phyloP scores from a whole-genome alignment of 129 eudicot species.

The Tagetes patula region DNA sequence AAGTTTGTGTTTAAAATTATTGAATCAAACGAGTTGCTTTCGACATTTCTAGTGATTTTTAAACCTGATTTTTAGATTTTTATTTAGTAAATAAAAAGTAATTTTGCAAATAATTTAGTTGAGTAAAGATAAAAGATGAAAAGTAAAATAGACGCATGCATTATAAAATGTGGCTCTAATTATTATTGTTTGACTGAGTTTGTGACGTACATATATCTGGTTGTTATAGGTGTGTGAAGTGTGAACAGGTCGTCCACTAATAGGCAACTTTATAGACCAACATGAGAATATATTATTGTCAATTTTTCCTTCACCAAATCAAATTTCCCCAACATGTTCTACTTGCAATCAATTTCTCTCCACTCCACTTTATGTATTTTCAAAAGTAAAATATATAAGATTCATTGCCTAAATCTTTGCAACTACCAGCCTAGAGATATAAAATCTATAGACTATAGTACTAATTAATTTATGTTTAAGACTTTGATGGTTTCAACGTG shows the following conservation, averaged over 20 bases:
- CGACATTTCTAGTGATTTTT: no score
- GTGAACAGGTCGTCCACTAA: constrained; percentile 30
- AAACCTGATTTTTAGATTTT: background rate
- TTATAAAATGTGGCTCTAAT: no score
- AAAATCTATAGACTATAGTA: no score
- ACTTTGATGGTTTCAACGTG: no score
- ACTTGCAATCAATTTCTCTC: constrained; percentile 12
- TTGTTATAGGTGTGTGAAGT: background rate
- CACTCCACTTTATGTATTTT: constrained; percentile 4
- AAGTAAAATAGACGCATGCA: no score
- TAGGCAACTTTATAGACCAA: constrained; percentile 54
- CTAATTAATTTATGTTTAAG: no score
- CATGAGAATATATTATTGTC: constrained; percentile 39
- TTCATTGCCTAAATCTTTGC: background rate
- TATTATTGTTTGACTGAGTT: background rate
- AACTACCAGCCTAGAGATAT: no score
- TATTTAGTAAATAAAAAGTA: no score
- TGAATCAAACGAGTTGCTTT: no score
- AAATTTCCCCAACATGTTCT: constrained; percentile 25
- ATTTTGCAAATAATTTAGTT: background rate
- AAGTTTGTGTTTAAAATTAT: no score
- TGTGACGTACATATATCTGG: background rate
- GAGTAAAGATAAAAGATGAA: no score
- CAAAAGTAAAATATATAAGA: background rate
- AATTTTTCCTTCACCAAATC: constrained; percentile 24